phyloP scores from a whole-genome alignment of 257 asterid species.

The Nicotiana knightiana region DNA sequence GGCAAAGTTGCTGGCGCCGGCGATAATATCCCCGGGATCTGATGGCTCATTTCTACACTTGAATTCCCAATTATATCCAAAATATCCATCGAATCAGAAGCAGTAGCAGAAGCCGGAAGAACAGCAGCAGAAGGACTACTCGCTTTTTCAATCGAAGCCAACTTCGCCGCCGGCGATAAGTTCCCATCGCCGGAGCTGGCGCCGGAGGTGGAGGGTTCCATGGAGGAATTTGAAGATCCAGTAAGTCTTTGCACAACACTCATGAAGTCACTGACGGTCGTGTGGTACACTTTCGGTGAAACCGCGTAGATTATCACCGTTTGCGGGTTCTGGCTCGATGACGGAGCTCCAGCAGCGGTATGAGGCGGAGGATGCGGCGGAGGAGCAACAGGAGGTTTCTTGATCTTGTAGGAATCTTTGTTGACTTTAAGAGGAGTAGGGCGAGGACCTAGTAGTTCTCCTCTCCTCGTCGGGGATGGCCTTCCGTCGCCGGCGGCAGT shows the following conservation, averaged over 20 bases:
- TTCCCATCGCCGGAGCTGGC: conserved; percentile 26
- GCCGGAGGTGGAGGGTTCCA: conserved; percentile 15
- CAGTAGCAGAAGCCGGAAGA: conserved; percentile 21
- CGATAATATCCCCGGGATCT: conserved; percentile 67
- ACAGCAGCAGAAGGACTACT: conserved; percentile 31
- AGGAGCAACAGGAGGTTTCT: conserved; percentile 78
- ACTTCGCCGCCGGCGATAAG: conserved; percentile 83
- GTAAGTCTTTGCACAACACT: conserved; percentile 86
- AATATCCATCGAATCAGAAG: conserved; percentile 6
- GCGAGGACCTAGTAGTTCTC: conserved; percentile 86
- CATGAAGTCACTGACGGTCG: conserved; percentile 82
- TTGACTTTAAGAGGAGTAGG: conserved; percentile 80
- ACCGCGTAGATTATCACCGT: conserved; percentile 89
- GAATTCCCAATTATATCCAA: conserved; percentile 40
- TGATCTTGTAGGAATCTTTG: conserved; percentile 84
- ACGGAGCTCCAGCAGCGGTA: background rate
- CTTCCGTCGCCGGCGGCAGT: conserved; percentile 31
- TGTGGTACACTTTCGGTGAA: conserved; percentile 78
- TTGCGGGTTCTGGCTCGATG: conserved; percentile 35
- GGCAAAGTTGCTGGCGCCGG: conserved; percentile 78
- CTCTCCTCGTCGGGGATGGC: conserved; percentile 56
- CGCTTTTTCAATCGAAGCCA: conserved; percentile 63
- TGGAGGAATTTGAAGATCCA: conserved; percentile 35
- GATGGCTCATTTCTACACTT: conserved; percentile 38
- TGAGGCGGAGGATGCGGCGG: conserved; percentile 26